Evolutionary conservation across 306 rosid genomes (phyloP).

Genomic region (Ammopiptanthus mongolicus): DNA sequence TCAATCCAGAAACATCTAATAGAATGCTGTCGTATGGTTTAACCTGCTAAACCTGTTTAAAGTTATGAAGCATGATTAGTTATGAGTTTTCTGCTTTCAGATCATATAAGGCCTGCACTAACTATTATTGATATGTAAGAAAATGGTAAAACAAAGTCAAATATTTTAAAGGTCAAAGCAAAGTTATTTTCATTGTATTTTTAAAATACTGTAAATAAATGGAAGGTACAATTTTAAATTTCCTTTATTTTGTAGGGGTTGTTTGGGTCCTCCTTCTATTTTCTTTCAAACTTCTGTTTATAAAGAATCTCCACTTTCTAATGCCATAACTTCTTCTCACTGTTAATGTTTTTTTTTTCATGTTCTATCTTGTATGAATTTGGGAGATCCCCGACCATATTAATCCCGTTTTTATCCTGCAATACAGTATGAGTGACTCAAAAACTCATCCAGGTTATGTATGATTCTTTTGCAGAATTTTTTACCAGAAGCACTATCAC

Average conservation of each 20-base stretch:
- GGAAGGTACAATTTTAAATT: background rate
- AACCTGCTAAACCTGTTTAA: background rate
- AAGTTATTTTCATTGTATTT: background rate
- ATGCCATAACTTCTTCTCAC: conserved; percentile 3
- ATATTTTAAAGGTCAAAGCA: background rate
- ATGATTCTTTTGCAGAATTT: conserved; percentile 44
- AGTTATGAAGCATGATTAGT: background rate
- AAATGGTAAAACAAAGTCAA: background rate
- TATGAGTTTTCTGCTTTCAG: background rate
- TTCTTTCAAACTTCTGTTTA: background rate
- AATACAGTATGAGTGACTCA: background rate
- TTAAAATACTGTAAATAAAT: conserved; percentile 5
- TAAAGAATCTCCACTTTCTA: background rate
- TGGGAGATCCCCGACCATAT: background rate
- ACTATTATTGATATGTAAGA: background rate
- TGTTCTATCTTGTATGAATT: background rate
- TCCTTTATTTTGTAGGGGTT: background rate
- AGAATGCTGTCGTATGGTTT: background rate
- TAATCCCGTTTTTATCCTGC: background rate
- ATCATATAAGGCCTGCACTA: background rate
- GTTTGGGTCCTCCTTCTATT: background rate
- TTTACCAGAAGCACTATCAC: conserved; percentile 42
- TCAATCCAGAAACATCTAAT: background rate
- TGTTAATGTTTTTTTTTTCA: background rate
- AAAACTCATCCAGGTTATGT: conserved; percentile 15